Conservation (phyloP, 805 yeast genomes). For the Cyberlindnera mississippiensis region DNA sequence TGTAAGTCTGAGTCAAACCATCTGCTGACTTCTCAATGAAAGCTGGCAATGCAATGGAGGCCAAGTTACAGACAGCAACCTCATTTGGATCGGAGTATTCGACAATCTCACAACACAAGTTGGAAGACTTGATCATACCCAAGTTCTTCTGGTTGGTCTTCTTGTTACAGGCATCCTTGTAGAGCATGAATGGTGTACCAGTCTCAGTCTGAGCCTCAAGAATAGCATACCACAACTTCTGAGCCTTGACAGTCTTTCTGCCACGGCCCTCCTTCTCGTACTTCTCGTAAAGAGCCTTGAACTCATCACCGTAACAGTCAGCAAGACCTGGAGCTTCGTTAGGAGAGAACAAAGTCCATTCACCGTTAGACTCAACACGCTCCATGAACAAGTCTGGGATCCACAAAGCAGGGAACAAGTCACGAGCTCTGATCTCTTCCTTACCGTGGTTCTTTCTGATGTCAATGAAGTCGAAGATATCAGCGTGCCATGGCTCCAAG, state of each 20-base stretch:
- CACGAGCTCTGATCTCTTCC: slow-evolving; percentile 92
- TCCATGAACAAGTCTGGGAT: slow-evolving; percentile 92
- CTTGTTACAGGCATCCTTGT: slow-evolving; percentile 86
- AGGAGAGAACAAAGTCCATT: slow-evolving; percentile 91
- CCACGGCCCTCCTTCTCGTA: slow-evolving; percentile 74
- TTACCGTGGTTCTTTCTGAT: slow-evolving; percentile 93
- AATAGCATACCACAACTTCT: slow-evolving; percentile 86
- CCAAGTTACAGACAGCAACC: slow-evolving; percentile 94
- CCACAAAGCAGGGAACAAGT: slow-evolving; percentile 92
- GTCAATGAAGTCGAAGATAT: slow-evolving; percentile 81
- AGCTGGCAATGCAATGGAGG: slow-evolving; percentile 84
- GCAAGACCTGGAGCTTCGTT: slow-evolving; percentile 82
- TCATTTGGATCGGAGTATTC: slow-evolving; percentile 90
- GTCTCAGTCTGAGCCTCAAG: slow-evolving; percentile 94
- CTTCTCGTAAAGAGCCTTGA: slow-evolving; percentile 61
- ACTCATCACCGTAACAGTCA: slow-evolving; percentile 84
- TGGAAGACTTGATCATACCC: slow-evolving; percentile 90
- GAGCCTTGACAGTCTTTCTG: slow-evolving; percentile 72
- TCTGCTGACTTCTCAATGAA: slow-evolving; percentile 54
- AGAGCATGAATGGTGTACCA: slow-evolving; percentile 92
- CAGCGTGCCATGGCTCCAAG: slow-evolving; percentile 97
- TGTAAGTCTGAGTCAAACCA: slow-evolving; percentile 46
- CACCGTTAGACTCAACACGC: slow-evolving; percentile 70
- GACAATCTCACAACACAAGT: slow-evolving; percentile 90
- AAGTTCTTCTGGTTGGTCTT: slow-evolving; percentile 90